A percentile compares a stretch with the other conserved stretches of the same genome.
Conservation (phyloP, 495 filamentous ascomycete genomes). For the Penicillium soppii region DNA sequence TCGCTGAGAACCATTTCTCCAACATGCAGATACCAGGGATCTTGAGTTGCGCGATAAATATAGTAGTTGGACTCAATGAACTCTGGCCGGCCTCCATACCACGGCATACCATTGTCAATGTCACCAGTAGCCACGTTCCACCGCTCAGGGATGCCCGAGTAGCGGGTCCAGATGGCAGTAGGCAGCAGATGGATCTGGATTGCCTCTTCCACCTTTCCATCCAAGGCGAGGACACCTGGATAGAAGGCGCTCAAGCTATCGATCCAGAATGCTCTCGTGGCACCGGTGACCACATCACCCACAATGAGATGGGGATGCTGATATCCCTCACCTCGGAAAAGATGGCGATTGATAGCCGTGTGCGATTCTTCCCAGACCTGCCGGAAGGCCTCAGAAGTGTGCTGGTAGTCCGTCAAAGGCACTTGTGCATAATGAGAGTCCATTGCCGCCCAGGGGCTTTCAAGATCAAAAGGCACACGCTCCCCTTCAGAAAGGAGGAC, state of each 20-base stretch:
- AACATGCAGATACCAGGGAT: constrained; percentile 94
- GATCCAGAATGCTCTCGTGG: constrained; percentile 81
- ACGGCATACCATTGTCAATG: constrained; percentile 82
- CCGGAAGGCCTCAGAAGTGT: constrained; percentile 74
- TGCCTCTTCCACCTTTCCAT: constrained; percentile 87
- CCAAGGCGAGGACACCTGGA: constrained; percentile 82
- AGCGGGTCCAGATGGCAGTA: constrained; percentile 91
- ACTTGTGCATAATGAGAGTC: constrained; percentile 42
- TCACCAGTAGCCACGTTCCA: constrained; percentile 86
- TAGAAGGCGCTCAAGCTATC: constrained; percentile 95
- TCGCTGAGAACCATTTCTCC: constrained; percentile 94
- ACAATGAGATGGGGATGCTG: constrained; percentile 91
- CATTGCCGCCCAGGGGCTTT: constrained; percentile 37
- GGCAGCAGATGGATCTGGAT: constrained; percentile 84
- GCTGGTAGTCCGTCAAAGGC: constrained; percentile 61
- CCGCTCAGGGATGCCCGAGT: constrained; percentile 86
- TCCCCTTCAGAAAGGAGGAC: constrained; percentile 75
- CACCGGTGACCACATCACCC: constrained; percentile 82
- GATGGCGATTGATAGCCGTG: constrained; percentile 79
- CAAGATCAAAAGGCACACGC: constrained; percentile 28
- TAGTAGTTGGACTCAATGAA: constrained; percentile 96
- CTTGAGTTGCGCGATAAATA: constrained; percentile 85
- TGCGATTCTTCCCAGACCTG: constrained; percentile 85
- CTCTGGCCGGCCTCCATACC: constrained; percentile 94
- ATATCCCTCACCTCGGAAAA: constrained; percentile 63